These are phyloP conservation scores for Bacidia rubella DNA, from an alignment of 495 filamentous ascomycete genomes.

Conservation along the genomic window DNA sequence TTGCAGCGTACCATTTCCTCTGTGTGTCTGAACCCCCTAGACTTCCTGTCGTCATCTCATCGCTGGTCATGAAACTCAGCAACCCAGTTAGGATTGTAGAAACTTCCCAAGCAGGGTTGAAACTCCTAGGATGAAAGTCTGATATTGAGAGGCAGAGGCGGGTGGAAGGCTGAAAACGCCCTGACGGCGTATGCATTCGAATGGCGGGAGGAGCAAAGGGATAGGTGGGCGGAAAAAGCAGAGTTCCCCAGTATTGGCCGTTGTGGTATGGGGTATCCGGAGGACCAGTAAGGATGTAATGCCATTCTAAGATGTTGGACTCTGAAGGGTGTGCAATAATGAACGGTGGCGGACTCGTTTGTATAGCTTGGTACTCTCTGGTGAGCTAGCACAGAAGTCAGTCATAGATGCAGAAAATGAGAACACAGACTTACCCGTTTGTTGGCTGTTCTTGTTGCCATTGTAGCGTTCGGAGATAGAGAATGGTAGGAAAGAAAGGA, in stretches of 20 bases:
- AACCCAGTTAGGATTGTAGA: conserved; percentile 91
- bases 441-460: conserved; percentile 74
- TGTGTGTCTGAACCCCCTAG: conserved; percentile 69
- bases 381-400: conserved; percentile 47
- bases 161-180: conserved; percentile 84
- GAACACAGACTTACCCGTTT: conserved; percentile 51
- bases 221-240: conserved; percentile 91
- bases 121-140: conserved; percentile 94
- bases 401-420: background rate
- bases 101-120: conserved; percentile 99
- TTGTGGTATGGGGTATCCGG: conserved; percentile 84
- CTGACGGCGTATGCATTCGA: conserved; percentile 95
- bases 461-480: conserved; percentile 19
- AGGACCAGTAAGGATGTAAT: conserved; percentile 96
- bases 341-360: conserved; percentile 83
- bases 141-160: conserved; percentile 88
- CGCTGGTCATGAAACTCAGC: conserved; percentile 92
- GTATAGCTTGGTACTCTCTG: conserved; percentile 85
- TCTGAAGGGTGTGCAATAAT: conserved; percentile 92
- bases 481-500: background rate
- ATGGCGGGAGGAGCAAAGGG: conserved; percentile 95
- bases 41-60: conserved; percentile 96
- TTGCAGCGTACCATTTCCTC: conserved; percentile 60
- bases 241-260: conserved; percentile 96
- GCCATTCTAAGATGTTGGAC: conserved; percentile 94